Evolutionary conservation across 768 basidiomycete genomes (phyloP).

Genomic region (Russula brevipes): DNA sequence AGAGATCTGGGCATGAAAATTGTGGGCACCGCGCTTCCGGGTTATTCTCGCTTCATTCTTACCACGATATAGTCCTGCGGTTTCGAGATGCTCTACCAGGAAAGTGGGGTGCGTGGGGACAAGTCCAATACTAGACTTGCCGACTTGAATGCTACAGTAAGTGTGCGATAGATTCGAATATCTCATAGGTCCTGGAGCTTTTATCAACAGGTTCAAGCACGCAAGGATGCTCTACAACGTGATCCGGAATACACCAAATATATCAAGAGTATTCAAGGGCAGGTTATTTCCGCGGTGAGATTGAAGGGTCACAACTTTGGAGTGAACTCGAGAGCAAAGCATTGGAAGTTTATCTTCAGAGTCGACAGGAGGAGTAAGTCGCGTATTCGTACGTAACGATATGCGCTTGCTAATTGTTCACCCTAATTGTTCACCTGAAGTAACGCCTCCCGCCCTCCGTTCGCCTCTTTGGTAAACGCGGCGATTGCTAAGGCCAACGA

Average conservation of each 20-base stretch:
- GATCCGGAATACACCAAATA: conserved; percentile 68
- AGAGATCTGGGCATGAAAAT: conserved; percentile 91
- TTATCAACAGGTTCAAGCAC: conserved; percentile 49
- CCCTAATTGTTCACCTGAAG: conserved; percentile 31
- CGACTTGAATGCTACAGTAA: conserved; percentile 44
- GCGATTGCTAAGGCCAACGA: conserved; percentile 48
- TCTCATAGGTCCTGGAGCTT: background rate
- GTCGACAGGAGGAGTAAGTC: conserved; percentile 63
- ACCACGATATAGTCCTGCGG: conserved; percentile 65
- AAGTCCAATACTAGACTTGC: conserved; percentile 36
- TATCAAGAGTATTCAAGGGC: conserved; percentile 54
- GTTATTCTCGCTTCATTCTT: background rate
- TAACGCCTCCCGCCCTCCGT: conserved; percentile 63
- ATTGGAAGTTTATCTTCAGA: conserved; percentile 55
- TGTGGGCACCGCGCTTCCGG: conserved; percentile 37
- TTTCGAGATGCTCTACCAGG: conserved; percentile 94
- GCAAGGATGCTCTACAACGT: conserved; percentile 60
- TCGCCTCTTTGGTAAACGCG: conserved; percentile 64
- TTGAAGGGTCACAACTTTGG: conserved; percentile 77
- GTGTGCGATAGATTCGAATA: conserved; percentile 23
- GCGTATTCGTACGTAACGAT: background rate
- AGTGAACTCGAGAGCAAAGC: conserved; percentile 67
- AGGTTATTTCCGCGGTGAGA: conserved; percentile 75
- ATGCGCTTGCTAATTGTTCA: background rate
- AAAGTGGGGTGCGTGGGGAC: conserved; percentile 58